Conservation (phyloP, 495 filamentous ascomycete genomes). For the Pseudevernia furfuracea region DNA sequence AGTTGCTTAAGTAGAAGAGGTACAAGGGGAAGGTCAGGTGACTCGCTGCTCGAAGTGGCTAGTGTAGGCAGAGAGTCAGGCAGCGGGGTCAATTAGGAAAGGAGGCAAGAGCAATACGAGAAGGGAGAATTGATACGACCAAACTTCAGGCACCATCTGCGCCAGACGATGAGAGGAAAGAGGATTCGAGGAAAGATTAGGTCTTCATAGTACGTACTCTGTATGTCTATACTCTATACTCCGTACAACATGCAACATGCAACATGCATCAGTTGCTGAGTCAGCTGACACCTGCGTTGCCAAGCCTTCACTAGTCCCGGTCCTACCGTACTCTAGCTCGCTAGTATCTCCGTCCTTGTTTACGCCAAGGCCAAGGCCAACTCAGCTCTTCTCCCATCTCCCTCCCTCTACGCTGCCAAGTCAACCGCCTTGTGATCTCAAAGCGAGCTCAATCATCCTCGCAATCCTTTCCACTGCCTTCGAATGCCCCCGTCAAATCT, state of each 20-base stretch:
- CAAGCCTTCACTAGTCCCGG: neutral
- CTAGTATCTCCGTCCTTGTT: neutral
- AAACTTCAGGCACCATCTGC: too few species aligned
- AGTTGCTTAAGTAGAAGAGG: neutral
- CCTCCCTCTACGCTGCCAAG: neutral
- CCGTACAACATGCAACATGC: too few species aligned
- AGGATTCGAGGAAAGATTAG: too few species aligned
- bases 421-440: neutral
- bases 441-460: neutral
- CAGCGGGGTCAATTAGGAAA: too few species aligned
- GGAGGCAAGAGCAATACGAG: too few species aligned
- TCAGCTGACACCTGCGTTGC: neutral
- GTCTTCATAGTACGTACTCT: too few species aligned
- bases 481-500: too few species aligned
- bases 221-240: too few species aligned
- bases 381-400: neutral
- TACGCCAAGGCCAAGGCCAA: slow-evolving; percentile 1
- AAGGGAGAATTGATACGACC: too few species aligned
- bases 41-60: neutral
- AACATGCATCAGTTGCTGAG: too few species aligned
- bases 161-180: too few species aligned
- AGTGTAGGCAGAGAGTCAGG: too few species aligned
- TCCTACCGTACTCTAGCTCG: neutral
- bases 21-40: neutral
- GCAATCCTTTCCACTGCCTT: neutral